A percentile compares a stretch with the other conserved stretches of the same genome.
Evolutionary conservation across 345 rosid species (phyloP).

Genomic region (Eucalyptus fibrosa): DNA sequence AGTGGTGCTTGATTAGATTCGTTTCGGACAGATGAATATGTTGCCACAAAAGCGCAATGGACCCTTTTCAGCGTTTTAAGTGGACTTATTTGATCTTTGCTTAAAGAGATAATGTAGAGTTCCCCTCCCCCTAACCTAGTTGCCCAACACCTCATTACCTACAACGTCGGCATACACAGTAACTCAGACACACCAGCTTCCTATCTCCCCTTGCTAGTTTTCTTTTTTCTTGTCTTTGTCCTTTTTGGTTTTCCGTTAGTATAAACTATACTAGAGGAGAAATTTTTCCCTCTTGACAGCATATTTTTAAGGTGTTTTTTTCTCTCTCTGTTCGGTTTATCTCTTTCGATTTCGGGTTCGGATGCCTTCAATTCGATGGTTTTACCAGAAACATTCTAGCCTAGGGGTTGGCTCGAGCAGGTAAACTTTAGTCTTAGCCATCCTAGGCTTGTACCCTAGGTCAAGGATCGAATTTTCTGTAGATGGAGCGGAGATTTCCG

Average conservation of each 20-base stretch:
- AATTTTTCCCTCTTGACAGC: not conserved
- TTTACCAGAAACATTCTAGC: not conserved
- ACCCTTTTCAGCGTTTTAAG: not conserved
- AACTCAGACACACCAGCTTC: not conserved
- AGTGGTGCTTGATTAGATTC: not conserved
- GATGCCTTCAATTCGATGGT: not conserved
- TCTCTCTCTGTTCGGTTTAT: not conserved
- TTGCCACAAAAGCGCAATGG: not conserved
- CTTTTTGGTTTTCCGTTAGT: not conserved
- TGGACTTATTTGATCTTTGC: not conserved
- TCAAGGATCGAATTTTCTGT: not conserved
- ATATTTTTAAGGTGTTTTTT: not conserved
- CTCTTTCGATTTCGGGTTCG: not conserved
- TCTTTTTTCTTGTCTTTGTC: not conserved
- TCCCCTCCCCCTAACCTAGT: not conserved
- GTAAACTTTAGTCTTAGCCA: not conserved
- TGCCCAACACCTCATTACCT: not conserved
- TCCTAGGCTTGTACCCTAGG: not conserved
- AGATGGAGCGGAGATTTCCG: not conserved
- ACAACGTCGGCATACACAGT: not conserved
- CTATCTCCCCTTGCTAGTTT: not conserved
- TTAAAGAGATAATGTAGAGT: not conserved
- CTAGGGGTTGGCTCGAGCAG: not conserved
- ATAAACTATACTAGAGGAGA: not conserved
- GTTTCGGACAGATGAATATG: not conserved